Evolutionary conservation across 2,329 filamentous ascomycete genomes (phyloP).

Genomic region (Lecanicillium sp.): DNA sequence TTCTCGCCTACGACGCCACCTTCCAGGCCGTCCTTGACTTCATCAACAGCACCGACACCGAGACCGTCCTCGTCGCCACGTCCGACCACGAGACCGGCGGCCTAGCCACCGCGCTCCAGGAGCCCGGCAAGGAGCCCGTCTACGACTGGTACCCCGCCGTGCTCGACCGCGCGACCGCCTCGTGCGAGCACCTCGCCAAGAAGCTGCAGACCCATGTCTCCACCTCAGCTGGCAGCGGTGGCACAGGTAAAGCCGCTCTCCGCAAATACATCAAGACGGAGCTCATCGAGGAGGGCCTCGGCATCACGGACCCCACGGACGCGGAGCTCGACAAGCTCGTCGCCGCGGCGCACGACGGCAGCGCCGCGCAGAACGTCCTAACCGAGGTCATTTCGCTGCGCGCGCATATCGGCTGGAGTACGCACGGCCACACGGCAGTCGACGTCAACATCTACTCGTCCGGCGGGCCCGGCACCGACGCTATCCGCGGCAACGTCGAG

Average conservation of each 20-base stretch:
- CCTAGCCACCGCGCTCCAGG: conserved; percentile 69
- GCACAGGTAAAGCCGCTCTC: conserved; percentile 33
- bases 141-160: conserved; percentile 77
- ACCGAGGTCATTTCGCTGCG: conserved; percentile 82
- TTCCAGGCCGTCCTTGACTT: conserved; percentile 83
- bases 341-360: conserved; percentile 50
- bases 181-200: conserved; percentile 62
- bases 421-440: conserved; percentile 86
- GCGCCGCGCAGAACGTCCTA: conserved; percentile 53
- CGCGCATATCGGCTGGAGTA: conserved; percentile 88
- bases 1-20: conserved; percentile 87
- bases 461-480: conserved; percentile 54
- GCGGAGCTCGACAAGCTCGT: conserved; percentile 65
- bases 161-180: conserved; percentile 70
- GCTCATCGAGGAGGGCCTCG: conserved; percentile 65
- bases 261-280: conserved; percentile 61
- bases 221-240: conserved; percentile 25
- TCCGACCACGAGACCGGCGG: conserved; percentile 97
- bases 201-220: conserved; percentile 56
- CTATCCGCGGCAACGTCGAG: conserved; percentile 79
- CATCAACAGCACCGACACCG: conserved; percentile 63
- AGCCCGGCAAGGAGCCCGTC: conserved; percentile 46
- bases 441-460: conserved; percentile 97
- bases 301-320: conserved; percentile 66
- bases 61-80: conserved; percentile 79